These are phyloP conservation scores for Pseudopyricularia javanii DNA, from an alignment of 2,329 filamentous ascomycete species.

Conservation along the genomic window DNA sequence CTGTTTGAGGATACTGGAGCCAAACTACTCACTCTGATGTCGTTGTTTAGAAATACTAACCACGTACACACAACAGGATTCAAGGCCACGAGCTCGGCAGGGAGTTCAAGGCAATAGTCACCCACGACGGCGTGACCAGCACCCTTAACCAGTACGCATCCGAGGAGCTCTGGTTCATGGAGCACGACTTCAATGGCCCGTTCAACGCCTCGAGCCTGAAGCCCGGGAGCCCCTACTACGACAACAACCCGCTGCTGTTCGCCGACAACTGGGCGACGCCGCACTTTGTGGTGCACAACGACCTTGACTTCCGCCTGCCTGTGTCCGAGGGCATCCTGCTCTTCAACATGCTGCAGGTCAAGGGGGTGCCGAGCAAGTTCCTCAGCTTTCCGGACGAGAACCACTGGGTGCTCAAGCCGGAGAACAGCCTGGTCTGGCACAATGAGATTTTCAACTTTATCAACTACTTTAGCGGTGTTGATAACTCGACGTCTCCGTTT, in stretches of 20 bases:
- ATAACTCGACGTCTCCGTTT: conserved; percentile 7
- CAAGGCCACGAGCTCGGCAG: conserved; percentile 38
- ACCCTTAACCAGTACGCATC: conserved; percentile 20
- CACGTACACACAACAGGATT: conserved; percentile 22
- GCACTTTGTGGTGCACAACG: conserved; percentile 58
- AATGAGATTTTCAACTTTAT: conserved; percentile 56
- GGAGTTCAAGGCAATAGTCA: conserved; percentile 43
- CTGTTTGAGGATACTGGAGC: no score
- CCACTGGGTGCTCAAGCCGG: conserved; percentile 58
- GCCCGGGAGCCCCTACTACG: conserved; percentile 23
- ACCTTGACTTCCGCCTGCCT: conserved; percentile 54
- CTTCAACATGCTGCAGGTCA: conserved; percentile 56
- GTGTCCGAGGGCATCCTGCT: conserved; percentile 55
- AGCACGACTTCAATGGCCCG: conserved; percentile 34
- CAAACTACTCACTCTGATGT: no score
- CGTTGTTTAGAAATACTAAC: no score
- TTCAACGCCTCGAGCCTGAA: conserved; percentile 7
- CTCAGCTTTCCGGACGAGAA: conserved; percentile 62
- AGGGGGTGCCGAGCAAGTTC: conserved; percentile 52
- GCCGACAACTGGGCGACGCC: conserved; percentile 53
- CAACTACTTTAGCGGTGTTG: conserved; percentile 35
- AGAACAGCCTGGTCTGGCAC: conserved; percentile 60
- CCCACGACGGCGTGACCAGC: conserved; percentile 33
- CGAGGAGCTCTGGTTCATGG: conserved; percentile 23
- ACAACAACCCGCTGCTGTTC: conserved; percentile 33